Evolutionary conservation across 768 basidiomycete genomes (phyloP).

Genomic region (Termitomyces sp.): DNA sequence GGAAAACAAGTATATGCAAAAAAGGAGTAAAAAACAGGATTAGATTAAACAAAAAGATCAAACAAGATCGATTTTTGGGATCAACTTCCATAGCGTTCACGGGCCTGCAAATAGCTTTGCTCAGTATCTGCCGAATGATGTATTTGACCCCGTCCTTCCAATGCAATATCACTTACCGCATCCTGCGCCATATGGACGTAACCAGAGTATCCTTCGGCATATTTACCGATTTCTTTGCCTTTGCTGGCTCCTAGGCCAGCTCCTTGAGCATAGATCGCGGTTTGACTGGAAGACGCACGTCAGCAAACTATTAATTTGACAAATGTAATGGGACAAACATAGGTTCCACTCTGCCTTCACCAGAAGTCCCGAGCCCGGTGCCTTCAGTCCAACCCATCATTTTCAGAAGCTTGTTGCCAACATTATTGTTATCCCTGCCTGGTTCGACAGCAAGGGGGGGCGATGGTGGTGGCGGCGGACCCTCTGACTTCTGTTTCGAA

Average conservation of each 20-base stretch:
- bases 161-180: slow-evolving; percentile 38
- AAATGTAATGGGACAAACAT: slow-evolving; percentile 44
- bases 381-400: slow-evolving; percentile 99
- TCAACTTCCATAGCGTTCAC: slow-evolving; percentile 33
- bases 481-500: slow-evolving; percentile 39
- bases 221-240: slow-evolving; percentile 75
- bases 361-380: slow-evolving; percentile 74
- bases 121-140: slow-evolving; percentile 10
- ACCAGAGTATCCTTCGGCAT: slow-evolving; percentile 59
- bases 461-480: slow-evolving; percentile 57
- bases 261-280: slow-evolving; percentile 81
- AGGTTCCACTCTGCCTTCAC: slow-evolving; percentile 84
- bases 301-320: neutral
- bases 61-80: neutral
- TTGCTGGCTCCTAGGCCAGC: slow-evolving; percentile 92
- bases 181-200: slow-evolving; percentile 73
- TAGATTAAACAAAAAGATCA: neutral
- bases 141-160: slow-evolving; percentile 4
- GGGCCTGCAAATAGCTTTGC: slow-evolving; percentile 23
- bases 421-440: slow-evolving; percentile 76
- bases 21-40: slow-evolving; percentile 1
- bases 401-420: slow-evolving; percentile 88
- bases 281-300: slow-evolving; percentile 42
- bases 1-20: slow-evolving; percentile 7
- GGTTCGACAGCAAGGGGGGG: slow-evolving; percentile 55